Evolutionary conservation across 805 yeast species (phyloP), one percentile per base, ranked within the genome.

Genomic region (Hemisphaericaspora nanyangensis): DNA sequence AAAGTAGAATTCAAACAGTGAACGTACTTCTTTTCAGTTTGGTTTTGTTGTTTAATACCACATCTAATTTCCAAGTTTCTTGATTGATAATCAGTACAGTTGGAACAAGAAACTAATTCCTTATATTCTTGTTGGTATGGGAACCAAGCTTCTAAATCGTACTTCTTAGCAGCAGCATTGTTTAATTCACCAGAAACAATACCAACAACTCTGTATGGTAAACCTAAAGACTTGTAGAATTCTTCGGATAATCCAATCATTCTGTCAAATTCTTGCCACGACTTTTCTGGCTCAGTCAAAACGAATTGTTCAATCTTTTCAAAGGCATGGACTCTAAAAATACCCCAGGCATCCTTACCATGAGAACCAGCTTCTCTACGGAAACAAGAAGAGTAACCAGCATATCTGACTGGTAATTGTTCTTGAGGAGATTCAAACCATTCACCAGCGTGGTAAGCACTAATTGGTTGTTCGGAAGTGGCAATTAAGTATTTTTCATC

Each of bases 261-360:
- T 61, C 85, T 80, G 64, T 93, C 97, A 56, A 93, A 93, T 75
- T 93, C 98, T 48, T 77, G 80, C 98, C 98, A 91, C 5, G 98
- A 91, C 60, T 90, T 87, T 64, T 90, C 98, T 41, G 99, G 99
- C 74, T 93, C 99, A 47, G 98, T 84, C 55, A 93, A 64, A 53
- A 85, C 82, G 61, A 93, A 93, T 71, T 93, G 99, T 73, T 93
- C 99, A 57, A 93, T 88, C 72, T 93, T 93, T 73, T 93, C 99
- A 60, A 93, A 93, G 46, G 95, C 95, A 62, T 93, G 99, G 43
- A 93, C 98, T 72, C 99, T 85, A 82, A 93, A 93, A 50, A 93
- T 89, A 70, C 99, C 99, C 99, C 99, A 93, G 35, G 99, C 99
- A 60, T 93, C 99, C 66, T 91, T 91, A 65, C 99, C 99, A 58